A percentile compares a stretch with the other conserved stretches of the same genome.
Conservation (phyloP, 805 yeast genomes). For the Starmerella apicola region DNA sequence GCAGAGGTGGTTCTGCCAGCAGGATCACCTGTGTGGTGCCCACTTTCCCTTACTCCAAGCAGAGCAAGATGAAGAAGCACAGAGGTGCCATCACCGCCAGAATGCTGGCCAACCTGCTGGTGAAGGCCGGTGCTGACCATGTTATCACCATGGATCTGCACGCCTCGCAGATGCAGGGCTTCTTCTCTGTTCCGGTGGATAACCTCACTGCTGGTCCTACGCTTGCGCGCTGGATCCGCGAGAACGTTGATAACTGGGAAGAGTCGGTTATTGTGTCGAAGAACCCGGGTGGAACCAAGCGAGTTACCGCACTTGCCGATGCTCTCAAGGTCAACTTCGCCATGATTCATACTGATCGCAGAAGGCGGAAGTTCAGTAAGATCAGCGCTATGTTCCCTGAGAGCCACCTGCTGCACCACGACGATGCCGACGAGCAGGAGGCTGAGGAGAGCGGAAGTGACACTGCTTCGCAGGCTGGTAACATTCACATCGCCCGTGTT, state of each 20-base stretch:
- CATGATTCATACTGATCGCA: constrained; percentile 96
- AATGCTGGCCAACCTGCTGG: constrained; percentile 83
- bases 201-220: constrained; percentile 94
- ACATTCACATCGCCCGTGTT: constrained; percentile 85
- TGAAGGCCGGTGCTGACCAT: constrained; percentile 99
- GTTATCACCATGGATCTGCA: constrained; percentile 92
- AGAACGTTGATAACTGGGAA: constrained; percentile 71
- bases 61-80: constrained; percentile 96
- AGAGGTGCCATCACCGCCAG: constrained; percentile 98
- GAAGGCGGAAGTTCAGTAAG: constrained; percentile 60
- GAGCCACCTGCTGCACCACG: constrained; percentile 17
- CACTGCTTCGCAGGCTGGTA: constrained; percentile 21
- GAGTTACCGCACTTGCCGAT: constrained; percentile 97
- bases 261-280: constrained; percentile 95
- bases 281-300: constrained; percentile 97
- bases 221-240: constrained; percentile 88
- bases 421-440: constrained; percentile 15
- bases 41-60: constrained; percentile 94
- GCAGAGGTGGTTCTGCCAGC: constrained; percentile 97
- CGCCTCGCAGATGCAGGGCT: constrained; percentile 99
- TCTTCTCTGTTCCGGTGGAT: constrained; percentile 93
- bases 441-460: constrained; percentile 6
- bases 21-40: constrained; percentile 96
- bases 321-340: constrained; percentile 91
- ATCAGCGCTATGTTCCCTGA: constrained; percentile 22